A percentile compares a stretch with the other conserved stretches of the same genome.
phyloP scores from a whole-genome alignment of 805 yeast species.

The Lipomyces japonicus region DNA sequence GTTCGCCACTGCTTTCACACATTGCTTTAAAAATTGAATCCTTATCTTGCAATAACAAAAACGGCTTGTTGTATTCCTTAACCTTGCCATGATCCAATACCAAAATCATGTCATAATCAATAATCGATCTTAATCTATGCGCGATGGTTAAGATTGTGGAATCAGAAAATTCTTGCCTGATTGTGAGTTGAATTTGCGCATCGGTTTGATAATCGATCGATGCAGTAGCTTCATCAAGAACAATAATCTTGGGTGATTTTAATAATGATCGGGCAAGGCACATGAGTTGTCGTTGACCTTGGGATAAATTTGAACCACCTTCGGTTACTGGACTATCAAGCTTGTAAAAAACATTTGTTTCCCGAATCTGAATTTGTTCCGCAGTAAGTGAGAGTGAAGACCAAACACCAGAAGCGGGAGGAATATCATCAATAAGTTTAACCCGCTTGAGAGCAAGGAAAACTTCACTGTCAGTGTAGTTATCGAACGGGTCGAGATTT shows the following conservation, averaged over 20 bases:
- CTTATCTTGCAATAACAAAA: conserved; percentile 48
- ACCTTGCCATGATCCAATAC: conserved; percentile 78
- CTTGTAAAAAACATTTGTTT: conserved; percentile 55
- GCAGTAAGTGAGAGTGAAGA: conserved; percentile 9
- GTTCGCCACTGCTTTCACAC: conserved; percentile 88
- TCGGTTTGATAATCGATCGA: conserved; percentile 79
- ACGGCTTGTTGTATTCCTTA: conserved; percentile 69
- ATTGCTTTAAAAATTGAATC: conserved; percentile 59
- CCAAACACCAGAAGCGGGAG: conserved; percentile 24
- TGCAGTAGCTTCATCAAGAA: conserved; percentile 75
- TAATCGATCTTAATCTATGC: conserved; percentile 70
- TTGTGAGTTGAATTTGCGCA: conserved; percentile 67
- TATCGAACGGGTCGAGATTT: conserved; percentile 68
- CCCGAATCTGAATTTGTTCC: conserved; percentile 41
- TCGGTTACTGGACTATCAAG: conserved; percentile 56
- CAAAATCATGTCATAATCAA: conserved; percentile 67
- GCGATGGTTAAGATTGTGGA: conserved; percentile 84
- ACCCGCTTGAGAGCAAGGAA: conserved; percentile 30
- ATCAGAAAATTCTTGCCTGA: conserved; percentile 58
- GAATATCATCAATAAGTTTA: conserved; percentile 12
- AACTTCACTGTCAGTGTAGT: conserved; percentile 49
- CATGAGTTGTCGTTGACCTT: conserved; percentile 83
- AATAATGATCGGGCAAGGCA: conserved; percentile 78
- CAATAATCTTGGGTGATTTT: conserved; percentile 62
- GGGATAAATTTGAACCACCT: conserved; percentile 75